Conservation (phyloP, 768 basidiomycete genomes). For the Pulveroboletus sp. region DNA sequence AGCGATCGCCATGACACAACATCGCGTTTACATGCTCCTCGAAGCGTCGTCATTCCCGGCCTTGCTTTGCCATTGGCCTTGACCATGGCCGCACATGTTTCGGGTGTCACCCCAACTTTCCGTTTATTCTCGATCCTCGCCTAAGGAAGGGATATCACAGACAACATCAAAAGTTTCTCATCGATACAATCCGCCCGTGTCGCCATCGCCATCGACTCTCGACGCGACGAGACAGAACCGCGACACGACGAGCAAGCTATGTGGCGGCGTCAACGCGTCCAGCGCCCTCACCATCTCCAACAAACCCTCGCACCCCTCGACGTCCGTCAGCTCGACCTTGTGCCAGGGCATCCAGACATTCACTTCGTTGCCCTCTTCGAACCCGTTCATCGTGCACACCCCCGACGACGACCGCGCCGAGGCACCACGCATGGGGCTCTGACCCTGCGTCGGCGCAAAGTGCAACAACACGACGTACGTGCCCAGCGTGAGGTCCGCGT, state of each 20-base stretch:
- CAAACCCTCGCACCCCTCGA: conserved; percentile 10
- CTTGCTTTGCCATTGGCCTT: no score
- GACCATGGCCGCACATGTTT: no score
- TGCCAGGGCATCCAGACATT: conserved; percentile 53
- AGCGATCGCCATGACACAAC: no score
- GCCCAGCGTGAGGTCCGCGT: conserved; percentile 18
- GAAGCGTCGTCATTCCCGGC: no score
- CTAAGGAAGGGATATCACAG: no score
- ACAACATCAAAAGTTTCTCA: no score
- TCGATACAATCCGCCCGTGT: no score
- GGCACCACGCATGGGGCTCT: no score
- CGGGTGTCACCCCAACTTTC: no score
- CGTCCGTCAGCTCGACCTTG: conserved; percentile 29
- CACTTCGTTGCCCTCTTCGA: conserved; percentile 40
- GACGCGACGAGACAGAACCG: conserved; percentile 23
- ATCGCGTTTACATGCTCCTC: no score
- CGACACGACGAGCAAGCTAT: conserved; percentile 29
- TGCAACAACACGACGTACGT: conserved; percentile 37
- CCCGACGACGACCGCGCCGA: conserved; percentile 22
- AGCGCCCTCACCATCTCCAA: conserved; percentile 21
- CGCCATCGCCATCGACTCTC: no score
- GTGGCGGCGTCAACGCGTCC: conserved; percentile 28
- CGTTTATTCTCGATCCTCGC: no score
- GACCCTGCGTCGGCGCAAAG: conserved; percentile 29
- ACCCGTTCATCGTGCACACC: conserved; percentile 35